Evolutionary conservation across 139 green algal species (phyloP).

Genomic region (Eudorina sp.): DNA sequence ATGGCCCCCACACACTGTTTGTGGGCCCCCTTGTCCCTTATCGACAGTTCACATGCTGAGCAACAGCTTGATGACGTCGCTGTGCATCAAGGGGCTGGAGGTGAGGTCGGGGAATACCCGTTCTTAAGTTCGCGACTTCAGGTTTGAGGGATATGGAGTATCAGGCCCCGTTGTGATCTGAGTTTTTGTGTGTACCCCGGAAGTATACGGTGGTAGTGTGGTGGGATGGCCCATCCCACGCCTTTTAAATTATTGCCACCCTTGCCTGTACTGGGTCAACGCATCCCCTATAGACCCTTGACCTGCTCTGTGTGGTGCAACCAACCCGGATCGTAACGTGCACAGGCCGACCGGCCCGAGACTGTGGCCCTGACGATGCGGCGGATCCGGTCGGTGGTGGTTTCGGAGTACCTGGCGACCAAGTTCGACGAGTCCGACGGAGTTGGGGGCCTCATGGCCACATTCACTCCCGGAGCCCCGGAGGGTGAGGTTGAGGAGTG

Average conservation of each 20-base stretch:
- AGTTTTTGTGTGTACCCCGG: neutral
- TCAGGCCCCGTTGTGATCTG: neutral
- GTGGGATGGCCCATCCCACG: too few species aligned
- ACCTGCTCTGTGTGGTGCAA: too few species aligned
- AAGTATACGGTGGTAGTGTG: too few species aligned
- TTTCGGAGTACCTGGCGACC: neutral
- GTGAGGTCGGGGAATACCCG: too few species aligned
- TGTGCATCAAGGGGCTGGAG: conserved; percentile 38
- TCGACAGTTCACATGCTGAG: conserved; percentile 41
- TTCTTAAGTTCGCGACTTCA: too few species aligned
- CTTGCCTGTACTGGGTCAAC: too few species aligned
- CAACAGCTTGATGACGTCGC: conserved; percentile 39
- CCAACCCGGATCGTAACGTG: too few species aligned
- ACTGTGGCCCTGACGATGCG: conserved; percentile 32
- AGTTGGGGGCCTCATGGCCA: neutral
- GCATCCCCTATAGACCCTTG: too few species aligned
- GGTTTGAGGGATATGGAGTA: neutral
- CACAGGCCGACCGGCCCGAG: conserved; percentile 29
- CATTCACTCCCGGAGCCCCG: neutral
- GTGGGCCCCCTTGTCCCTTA: neutral
- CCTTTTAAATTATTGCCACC: too few species aligned
- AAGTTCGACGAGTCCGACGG: conserved; percentile 37
- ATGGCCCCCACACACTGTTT: neutral
- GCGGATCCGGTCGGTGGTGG: conserved; percentile 9
- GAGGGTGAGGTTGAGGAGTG: conserved; percentile 24